phyloP scores from a whole-genome alignment of 345 rosid genomes.

The Pelargonium nanum region DNA sequence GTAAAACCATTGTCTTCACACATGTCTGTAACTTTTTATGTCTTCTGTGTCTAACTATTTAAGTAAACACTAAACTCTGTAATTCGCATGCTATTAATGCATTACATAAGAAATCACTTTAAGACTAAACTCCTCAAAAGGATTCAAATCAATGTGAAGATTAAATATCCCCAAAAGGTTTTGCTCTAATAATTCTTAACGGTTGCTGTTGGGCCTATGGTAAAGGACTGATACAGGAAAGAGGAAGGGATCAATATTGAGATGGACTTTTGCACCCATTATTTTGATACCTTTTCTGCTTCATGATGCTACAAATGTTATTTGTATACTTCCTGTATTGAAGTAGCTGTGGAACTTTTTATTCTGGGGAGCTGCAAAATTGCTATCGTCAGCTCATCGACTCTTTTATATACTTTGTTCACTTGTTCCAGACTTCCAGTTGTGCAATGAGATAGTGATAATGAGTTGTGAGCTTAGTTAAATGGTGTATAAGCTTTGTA shows the following conservation, averaged over 20 bases:
- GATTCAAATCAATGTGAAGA: neutral
- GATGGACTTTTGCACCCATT: neutral
- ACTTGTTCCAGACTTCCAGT: too few relatives aligned
- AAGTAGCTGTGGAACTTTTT: too few relatives aligned
- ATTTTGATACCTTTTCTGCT: neutral
- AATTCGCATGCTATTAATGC: neutral
- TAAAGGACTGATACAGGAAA: neutral
- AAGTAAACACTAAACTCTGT: too few relatives aligned
- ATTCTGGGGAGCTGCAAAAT: too few relatives aligned
- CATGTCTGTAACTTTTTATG: neutral
- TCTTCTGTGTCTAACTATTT: too few relatives aligned
- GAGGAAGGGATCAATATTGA: neutral
- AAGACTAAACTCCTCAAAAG: neutral
- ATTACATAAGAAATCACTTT: neutral
- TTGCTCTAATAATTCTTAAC: neutral
- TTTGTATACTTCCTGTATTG: too few relatives aligned
- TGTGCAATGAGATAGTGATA: too few relatives aligned
- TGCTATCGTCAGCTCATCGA: too few relatives aligned
- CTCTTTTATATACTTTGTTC: too few relatives aligned
- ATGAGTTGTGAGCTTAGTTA: too few relatives aligned
- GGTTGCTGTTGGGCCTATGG: neutral
- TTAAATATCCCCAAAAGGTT: neutral
- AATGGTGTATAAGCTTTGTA: too few relatives aligned
- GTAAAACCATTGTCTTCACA: constrained; percentile 21
- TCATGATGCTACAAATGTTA: neutral